phyloP scores from a whole-genome alignment of 768 basidiomycete genomes.

The Filobasidium floriforme region DNA sequence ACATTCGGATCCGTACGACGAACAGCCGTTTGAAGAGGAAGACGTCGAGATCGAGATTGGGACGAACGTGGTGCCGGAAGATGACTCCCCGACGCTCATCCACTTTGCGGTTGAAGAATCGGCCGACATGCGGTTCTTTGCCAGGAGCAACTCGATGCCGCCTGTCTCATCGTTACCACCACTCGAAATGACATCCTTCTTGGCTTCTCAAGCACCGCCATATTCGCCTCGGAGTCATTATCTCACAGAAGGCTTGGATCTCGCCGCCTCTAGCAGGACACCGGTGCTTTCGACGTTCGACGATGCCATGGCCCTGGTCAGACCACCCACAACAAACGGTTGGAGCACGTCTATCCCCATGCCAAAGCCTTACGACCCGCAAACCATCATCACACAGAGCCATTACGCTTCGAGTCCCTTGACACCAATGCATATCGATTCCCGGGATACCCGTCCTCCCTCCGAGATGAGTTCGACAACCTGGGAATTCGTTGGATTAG shows the following conservation, averaged over 20 bases:
- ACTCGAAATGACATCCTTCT: neutral
- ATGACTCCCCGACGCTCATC: neutral
- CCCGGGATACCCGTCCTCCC: neutral
- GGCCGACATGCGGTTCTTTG: conserved; percentile 8
- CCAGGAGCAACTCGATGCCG: conserved; percentile 7
- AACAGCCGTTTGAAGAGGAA: conserved; percentile 9
- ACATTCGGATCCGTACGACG: conserved; percentile 4
- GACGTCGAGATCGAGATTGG: neutral
- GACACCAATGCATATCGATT: neutral
- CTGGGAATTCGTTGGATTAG: conserved; percentile 2
- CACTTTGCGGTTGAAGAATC: conserved; percentile 7
- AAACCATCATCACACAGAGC: neutral
- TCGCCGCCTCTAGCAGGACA: neutral
- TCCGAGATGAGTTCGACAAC: neutral
- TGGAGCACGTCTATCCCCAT: neutral
- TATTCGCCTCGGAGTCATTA: conserved; percentile 7
- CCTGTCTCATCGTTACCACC: conserved; percentile 5
- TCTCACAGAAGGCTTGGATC: conserved; percentile 2
- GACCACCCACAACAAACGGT: neutral
- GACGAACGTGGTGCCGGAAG: neutral
- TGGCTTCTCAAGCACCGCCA: conserved; percentile 1
- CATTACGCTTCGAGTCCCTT: neutral
- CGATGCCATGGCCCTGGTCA: neutral
- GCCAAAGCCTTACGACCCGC: neutral
- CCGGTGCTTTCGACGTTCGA: neutral